A percentile compares a stretch with the other conserved stretches of the same genome.
These are phyloP conservation scores for Mycosphaerella sp. DNA, from an alignment of 2,329 filamentous ascomycete species.

Conservation along the genomic window DNA sequence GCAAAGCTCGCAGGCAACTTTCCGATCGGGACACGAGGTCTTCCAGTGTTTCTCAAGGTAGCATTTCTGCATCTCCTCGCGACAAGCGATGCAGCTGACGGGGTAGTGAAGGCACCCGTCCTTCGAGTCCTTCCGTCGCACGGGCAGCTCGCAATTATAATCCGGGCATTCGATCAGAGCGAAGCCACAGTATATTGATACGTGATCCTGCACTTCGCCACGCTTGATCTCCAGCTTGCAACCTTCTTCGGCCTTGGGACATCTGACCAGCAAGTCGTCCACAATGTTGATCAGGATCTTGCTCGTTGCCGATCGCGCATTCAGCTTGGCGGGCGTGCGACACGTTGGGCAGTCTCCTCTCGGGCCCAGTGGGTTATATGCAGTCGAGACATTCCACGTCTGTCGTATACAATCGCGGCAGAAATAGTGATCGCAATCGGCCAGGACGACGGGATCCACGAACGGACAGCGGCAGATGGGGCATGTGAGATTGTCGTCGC, in stretches of 20 bases:
- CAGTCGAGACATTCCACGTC: conserved; percentile 37
- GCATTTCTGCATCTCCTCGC: conserved; percentile 48
- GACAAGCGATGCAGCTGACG: conserved; percentile 49
- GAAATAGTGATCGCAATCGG: conserved; percentile 59
- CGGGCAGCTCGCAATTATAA: conserved; percentile 45
- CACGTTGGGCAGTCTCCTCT: conserved; percentile 50
- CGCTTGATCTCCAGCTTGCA: conserved; percentile 50
- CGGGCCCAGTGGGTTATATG: conserved; percentile 30
- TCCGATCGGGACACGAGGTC: conserved; percentile 46
- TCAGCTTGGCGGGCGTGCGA: conserved; percentile 41
- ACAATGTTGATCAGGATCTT: conserved; percentile 55
- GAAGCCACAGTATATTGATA: conserved; percentile 55
- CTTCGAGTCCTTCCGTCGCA: conserved; percentile 50
- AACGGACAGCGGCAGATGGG: conserved; percentile 59
- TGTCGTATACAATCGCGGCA: conserved; percentile 53
- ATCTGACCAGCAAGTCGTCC: conserved; percentile 55
- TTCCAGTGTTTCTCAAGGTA: conserved; percentile 43
- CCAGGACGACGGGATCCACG: conserved; percentile 49
- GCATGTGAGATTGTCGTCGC: conserved; percentile 57
- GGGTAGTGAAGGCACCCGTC: conserved; percentile 50
- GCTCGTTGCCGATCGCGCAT: conserved; percentile 36
- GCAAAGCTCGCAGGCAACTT: conserved; percentile 41
- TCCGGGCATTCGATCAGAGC: conserved; percentile 49
- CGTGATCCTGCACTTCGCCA: conserved; percentile 53
- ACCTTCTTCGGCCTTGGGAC: conserved; percentile 49